Evolutionary conservation across 1,284 basidiomycete genomes (phyloP).

Genomic region (Cystobasidiaceae sp.): DNA sequence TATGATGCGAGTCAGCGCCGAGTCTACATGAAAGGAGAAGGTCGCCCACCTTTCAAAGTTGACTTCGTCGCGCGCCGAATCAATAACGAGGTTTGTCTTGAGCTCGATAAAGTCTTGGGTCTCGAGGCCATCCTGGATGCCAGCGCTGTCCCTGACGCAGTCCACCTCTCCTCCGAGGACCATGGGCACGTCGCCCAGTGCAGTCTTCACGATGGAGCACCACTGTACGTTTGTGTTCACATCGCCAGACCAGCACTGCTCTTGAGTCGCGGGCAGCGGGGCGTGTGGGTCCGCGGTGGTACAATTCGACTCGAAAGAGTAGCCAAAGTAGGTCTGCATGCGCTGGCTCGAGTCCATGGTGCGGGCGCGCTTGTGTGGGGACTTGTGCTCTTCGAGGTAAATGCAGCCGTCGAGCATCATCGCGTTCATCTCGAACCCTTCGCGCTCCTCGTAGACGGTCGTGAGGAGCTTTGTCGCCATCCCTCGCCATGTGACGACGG

Average conservation of each 20-base stretch:
- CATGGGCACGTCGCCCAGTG: slow-evolving; percentile 71
- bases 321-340: slow-evolving; percentile 59
- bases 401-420: slow-evolving; percentile 70
- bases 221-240: slow-evolving; percentile 94
- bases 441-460: slow-evolving; percentile 51
- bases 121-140: slow-evolving; percentile 4
- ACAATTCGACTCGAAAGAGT: slow-evolving; percentile 81
- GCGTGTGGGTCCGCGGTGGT: slow-evolving; percentile 52
- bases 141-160: slow-evolving; percentile 55
- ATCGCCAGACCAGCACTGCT: slow-evolving; percentile 69
- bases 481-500: slow-evolving; percentile 77
- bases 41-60: slow-evolving; percentile 73
- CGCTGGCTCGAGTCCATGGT: slow-evolving; percentile 58
- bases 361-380: slow-evolving; percentile 51
- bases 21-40: not conserved
- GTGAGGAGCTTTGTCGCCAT: slow-evolving; percentile 69
- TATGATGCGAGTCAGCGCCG: not conserved
- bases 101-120: slow-evolving; percentile 65
- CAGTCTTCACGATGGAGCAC: slow-evolving; percentile 88
- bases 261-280: slow-evolving; percentile 40
- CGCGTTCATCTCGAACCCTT: slow-evolving; percentile 77
- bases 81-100: slow-evolving; percentile 81
- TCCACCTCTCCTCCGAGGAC: slow-evolving; percentile 93
- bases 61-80: slow-evolving; percentile 61
- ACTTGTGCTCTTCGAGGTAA: slow-evolving; percentile 71